Evolutionary conservation across 2,329 filamentous ascomycete species (phyloP), one percentile per base, ranked within the genome.

Genomic region (Colletotrichum theobromicola): DNA sequence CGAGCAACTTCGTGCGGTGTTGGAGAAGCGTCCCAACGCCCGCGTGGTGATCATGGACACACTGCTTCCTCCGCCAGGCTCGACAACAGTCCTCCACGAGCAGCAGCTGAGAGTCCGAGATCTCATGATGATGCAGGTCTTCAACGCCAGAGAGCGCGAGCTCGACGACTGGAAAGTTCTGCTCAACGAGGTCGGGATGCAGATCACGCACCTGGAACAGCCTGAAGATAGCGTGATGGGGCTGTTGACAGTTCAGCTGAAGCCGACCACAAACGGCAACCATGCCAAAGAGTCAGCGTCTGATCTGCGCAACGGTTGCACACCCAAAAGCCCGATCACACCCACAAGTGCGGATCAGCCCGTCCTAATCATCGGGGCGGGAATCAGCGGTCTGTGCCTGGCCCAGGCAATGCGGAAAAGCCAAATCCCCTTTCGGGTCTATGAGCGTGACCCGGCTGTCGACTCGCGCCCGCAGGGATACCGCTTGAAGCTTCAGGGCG

Each of bases 381-480:
- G 83, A 0, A 79, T 84, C 61, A 83, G 82, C 46, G 83, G 83
- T 5, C 74, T 85, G 2, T 75, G 83, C 7, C 81, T 85, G 2
- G 83, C 83, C 5, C 83, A 85, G 63, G 76, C 79, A 5, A 76
- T 85, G 5, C 79, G 78, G 32, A 80, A 77, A 28, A 76, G 71
- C 8, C 79, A 79, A 0, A 79, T 88, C 8, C 79, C 84, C 2
- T 89, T 87, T 77, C 84, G 80, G 21, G 83, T 91, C 61, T 91
- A 88, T 75, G 90, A 91, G 78, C 85, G 88, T 13, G 87, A 89
- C 74, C 75, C 80, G 1, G 87, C 85, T 0, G 82, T 88, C 61
- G 74, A 79, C 2, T 91, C 90, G 77, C 90, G 91, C 58, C 90
- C 88, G 0, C 91, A 93, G 79, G 91, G 91, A 0, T 93, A 93